Base-by-base conservation (phyloP, 768 basidiomycete species). In the Coprinopsis sp. region DNA sequence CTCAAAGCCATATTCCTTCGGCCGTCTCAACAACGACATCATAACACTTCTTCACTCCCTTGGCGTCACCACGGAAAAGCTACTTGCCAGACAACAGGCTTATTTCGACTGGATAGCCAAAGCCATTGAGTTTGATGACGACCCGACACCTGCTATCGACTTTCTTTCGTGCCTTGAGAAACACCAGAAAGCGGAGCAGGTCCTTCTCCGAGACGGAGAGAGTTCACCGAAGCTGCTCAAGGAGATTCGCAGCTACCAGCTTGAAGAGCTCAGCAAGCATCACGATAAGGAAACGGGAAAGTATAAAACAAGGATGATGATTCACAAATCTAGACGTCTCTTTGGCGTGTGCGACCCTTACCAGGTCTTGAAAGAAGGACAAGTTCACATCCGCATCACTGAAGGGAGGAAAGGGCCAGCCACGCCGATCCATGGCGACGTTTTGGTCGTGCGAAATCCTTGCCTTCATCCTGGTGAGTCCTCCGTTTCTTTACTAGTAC, bases 261-360 rank as follows among this genome's bases (percentile, higher is more conserved):
- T 69, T 46, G 55, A 60, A 0, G 82, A 84, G 58, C 65, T 82
- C 4, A 66, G 71, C 0, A 65, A 68, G 19, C 76, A 82, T 50
- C 54, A 67, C 52, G 78, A 78, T 55, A 77, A 77, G 44, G 58
- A 51, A 25, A 60, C 62, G 19, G 70, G 76, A 18, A 79, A 73
- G 54, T 68, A 68, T 37, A 70, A 80, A 33, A 71, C 77, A 5
- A 67, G 81, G 39, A 82, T 82, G 66, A 72, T 84, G 41, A 68
- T 86, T 3, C 73, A 77, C 33, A 74, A 81, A 51, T 83, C 82
- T 4, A 71, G 83, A 19, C 65, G 79, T 2, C 60, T 86, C 3
- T 86, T 75, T 41, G 83, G 83, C 0, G 79, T 86, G 11, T 84
- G 81, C 51, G 83, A 86, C 58, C 82, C 83, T 1, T 80, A 73